Evolutionary conservation across 2,329 filamentous ascomycete genomes (phyloP), one percentile per base, ranked within the genome.

Genomic region (Epichloe bromicola): DNA sequence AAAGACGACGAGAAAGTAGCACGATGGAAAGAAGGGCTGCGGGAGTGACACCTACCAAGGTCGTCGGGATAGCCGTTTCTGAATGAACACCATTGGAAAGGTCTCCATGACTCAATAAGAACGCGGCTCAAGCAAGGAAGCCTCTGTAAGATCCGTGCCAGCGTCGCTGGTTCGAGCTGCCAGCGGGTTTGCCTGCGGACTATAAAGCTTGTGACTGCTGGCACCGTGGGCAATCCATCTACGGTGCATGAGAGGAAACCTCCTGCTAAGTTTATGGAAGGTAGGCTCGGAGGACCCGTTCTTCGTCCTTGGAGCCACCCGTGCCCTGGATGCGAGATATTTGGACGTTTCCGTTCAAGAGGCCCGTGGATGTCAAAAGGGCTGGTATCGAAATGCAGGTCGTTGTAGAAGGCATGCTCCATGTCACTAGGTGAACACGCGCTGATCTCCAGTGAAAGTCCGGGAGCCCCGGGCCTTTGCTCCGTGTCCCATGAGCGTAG

Each of bases 361-460:
- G 40, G 40, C 5, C 40, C 17, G 17, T 14, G 5, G 17, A 12
- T 4, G 17, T 43, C 40, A 20, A 43, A 17, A 17, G 20, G 40
- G 40, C 40, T 26, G 17, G 20, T 43, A 17, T 43, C 40, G 17
- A 43, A 43, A 26, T 43, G 40, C 40, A 43, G 20, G 40, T 43
- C 40, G 20, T 43, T 43, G 40, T 23, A 15, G 17, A 43, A 43
- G 14, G 17, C 40, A 43, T 46, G 30, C n/a, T 46, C 30, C 30
- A 19, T 46, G 17, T 46, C 44, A 19, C 44, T 46, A 10, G 26
- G 33, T 11, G 44, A 46, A 36, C 11, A 46, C 30, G 44, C 44
- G 30, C 44, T 46, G n/a, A 46, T 46, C 30, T 46, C 44, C 30
- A 46, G 17, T 19, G 44, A 34, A 46, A 46, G 44, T 46, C 44